phyloP scores from a whole-genome alignment of 2,329 filamentous ascomycete species.

The Colletotrichum brevisporum region DNA sequence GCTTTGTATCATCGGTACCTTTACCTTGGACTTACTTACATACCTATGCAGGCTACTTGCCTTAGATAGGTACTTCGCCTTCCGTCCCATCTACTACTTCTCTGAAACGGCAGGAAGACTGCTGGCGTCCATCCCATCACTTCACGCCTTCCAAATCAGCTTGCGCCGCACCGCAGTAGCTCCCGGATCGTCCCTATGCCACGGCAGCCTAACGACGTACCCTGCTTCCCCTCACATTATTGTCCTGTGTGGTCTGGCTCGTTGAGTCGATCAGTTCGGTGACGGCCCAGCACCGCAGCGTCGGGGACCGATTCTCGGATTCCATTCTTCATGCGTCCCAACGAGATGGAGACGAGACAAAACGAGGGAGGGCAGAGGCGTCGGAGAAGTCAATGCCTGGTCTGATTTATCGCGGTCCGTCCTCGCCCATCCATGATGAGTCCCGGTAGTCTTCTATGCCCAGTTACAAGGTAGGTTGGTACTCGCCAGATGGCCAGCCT shows the following conservation, averaged over 20 bases:
- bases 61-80: no score
- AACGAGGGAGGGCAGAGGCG: background rate
- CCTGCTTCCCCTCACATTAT: no score
- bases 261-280: background rate
- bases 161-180: conserved; percentile 19
- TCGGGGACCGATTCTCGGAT: conserved; percentile 23
- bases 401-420: no score
- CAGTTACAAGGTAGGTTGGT: no score
- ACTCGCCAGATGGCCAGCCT: background rate
- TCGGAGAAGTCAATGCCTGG: background rate
- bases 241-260: no score
- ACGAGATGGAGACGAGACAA: background rate
- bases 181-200: conserved; percentile 29
- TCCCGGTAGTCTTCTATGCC: no score
- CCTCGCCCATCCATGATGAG: no score
- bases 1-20: no score
- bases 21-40: no score
- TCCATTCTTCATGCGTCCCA: conserved; percentile 6
- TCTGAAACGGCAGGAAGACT: conserved; percentile 26
- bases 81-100: background rate
- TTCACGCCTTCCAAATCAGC: background rate
- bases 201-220: background rate
- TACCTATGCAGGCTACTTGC: no score
- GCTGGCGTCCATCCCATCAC: conserved; percentile 1
- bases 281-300: background rate